Percentiles rank a stretch among this genome's conserved stretches.
These are phyloP conservation scores for Buxus sempervirens DNA, from an alignment of 164 flowering plant genomes.

Conservation along the genomic window DNA sequence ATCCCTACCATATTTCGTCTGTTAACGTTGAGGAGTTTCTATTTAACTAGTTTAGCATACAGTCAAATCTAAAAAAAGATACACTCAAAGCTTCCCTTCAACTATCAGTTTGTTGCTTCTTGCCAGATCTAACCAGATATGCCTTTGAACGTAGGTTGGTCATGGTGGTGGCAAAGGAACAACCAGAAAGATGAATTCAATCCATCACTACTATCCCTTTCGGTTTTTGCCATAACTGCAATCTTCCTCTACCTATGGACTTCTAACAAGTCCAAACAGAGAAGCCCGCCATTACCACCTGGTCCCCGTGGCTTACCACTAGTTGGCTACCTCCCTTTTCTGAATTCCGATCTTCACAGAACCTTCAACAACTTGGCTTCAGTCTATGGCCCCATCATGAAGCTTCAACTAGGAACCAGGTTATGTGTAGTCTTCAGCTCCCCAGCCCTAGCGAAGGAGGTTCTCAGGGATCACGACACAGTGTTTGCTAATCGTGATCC, in stretches of 20 bases:
- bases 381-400: slow-evolving; percentile 20
- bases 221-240: background rate
- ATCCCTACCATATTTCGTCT: too few species aligned
- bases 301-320: slow-evolving; percentile 19
- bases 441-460: slow-evolving; percentile 20
- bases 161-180: background rate
- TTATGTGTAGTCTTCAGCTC: slow-evolving; percentile 24
- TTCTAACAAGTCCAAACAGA: background rate
- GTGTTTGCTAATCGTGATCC: slow-evolving; percentile 30
- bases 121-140: background rate
- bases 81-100: too few species aligned
- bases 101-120: too few species aligned
- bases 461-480: slow-evolving; percentile 23
- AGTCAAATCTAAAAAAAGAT: too few species aligned
- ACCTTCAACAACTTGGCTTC: background rate
- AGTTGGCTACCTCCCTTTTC: slow-evolving; percentile 18
- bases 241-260: background rate
- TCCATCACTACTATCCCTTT: background rate
- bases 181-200: background rate
- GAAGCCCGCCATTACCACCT: slow-evolving; percentile 11
- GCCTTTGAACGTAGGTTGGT: background rate
- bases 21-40: too few species aligned
- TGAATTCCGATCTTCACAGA: slow-evolving; percentile 1
- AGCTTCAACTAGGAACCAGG: slow-evolving; percentile 24
- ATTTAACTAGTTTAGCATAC: too few species aligned